Evolutionary conservation across 192 early-diverging fungal genomes (phyloP).

Genomic region (Rhizophagus sp.): DNA sequence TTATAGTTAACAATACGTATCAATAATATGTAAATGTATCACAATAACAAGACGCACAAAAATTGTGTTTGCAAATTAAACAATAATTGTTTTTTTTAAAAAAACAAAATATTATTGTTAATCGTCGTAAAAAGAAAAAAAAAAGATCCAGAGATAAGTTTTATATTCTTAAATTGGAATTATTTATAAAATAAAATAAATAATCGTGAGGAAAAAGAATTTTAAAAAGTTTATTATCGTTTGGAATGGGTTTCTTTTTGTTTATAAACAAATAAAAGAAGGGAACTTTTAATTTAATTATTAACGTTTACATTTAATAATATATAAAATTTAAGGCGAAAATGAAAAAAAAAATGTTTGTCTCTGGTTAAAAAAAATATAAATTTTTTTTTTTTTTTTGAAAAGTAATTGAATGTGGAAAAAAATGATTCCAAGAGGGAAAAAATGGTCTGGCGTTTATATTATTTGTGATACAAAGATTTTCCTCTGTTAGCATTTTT

Average conservation of each 20-base stretch:
- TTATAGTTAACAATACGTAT: no score
- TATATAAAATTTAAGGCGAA: not conserved
- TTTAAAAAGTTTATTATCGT: not conserved
- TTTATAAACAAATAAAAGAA: not conserved
- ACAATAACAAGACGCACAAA: no score
- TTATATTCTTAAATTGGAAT: no score
- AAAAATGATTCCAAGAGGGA: not conserved
- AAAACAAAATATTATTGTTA: not conserved
- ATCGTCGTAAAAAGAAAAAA: not conserved
- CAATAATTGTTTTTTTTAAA: not conserved
- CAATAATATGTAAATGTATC: no score
- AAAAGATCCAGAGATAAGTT: not conserved
- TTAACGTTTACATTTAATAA: no score
- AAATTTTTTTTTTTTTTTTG: not conserved
- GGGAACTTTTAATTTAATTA: no score
- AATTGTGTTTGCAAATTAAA: no score
- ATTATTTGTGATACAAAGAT: constrained; percentile 11
- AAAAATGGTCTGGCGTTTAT: not conserved
- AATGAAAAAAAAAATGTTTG: not conserved
- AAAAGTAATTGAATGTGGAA: not conserved
- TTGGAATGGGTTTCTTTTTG: not conserved
- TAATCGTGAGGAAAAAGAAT: not conserved
- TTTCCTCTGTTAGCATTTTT: not conserved
- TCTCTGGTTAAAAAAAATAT: not conserved
- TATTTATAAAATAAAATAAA: no score